Conservation (phyloP, 2,329 filamentous ascomycete genomes). For the Fusarium setosum region DNA sequence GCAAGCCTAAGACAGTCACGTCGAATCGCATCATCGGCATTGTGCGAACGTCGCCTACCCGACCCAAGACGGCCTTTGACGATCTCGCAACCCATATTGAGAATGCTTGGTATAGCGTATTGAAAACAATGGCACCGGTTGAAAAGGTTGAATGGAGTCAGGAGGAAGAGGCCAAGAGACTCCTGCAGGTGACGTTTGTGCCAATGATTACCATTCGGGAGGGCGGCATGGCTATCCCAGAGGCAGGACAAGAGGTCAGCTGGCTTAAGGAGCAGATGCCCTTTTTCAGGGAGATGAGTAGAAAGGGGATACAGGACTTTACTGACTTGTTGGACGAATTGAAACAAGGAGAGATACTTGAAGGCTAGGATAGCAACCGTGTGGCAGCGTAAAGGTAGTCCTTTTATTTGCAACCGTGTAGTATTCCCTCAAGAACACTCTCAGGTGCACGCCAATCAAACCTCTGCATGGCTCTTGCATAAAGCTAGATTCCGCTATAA, state of each 20-base stretch:
- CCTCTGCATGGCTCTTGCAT: too few species aligned
- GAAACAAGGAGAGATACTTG: slow-evolving; percentile 32
- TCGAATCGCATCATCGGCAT: slow-evolving; percentile 30
- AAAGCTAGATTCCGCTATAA: background rate
- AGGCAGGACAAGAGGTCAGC: slow-evolving; percentile 25
- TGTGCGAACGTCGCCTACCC: slow-evolving; percentile 22
- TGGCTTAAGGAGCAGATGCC: slow-evolving; percentile 29
- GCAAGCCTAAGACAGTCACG: background rate
- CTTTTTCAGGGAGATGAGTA: slow-evolving; percentile 22
- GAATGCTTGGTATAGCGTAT: slow-evolving; percentile 11
- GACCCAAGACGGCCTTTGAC: slow-evolving; percentile 25
- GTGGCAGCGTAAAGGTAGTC: too few species aligned
- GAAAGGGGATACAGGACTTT: slow-evolving; percentile 20
- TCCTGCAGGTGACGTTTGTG: slow-evolving; percentile 26
- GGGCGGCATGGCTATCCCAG: slow-evolving; percentile 31
- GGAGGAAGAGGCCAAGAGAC: slow-evolving; percentile 7
- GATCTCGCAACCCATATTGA: slow-evolving; percentile 22
- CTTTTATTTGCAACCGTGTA: too few species aligned
- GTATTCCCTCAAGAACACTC: too few species aligned
- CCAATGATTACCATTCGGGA: slow-evolving; percentile 33
- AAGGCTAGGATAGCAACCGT: too few species aligned
- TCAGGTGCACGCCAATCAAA: too few species aligned
- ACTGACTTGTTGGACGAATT: slow-evolving; percentile 3
- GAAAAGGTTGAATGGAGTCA: slow-evolving; percentile 1
- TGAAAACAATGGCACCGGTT: background rate